Percentiles rank a stretch among this genome's conserved stretches.
phyloP scores from a whole-genome alignment of 495 filamentous ascomycete genomes.

The Tetracladium setigerum region DNA sequence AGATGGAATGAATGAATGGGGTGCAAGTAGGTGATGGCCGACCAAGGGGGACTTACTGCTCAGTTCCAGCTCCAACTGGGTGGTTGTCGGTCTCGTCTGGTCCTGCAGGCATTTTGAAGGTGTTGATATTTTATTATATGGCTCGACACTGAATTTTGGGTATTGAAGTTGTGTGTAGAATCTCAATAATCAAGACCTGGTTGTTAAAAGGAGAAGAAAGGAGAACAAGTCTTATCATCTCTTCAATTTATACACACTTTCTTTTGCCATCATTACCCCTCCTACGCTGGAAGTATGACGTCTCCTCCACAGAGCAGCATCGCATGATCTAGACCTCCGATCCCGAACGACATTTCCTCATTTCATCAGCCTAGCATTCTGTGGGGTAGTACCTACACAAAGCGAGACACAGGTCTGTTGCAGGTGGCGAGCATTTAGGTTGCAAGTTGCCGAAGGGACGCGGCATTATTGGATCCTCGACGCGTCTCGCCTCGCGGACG shows the following conservation, averaged over 20 bases:
- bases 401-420: too few species aligned
- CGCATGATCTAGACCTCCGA: too few species aligned
- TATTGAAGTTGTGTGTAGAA: background rate
- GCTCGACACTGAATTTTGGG: background rate
- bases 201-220: background rate
- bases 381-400: too few species aligned
- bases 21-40: background rate
- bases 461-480: too few species aligned
- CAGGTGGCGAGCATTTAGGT: too few species aligned
- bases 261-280: slow-evolving; percentile 10
- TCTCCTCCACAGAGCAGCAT: slow-evolving; percentile 12
- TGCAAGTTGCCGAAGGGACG: too few species aligned
- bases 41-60: slow-evolving; percentile 5
- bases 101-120: slow-evolving; percentile 21
- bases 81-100: slow-evolving; percentile 21
- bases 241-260: slow-evolving; percentile 8
- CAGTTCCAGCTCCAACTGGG: slow-evolving; percentile 13
- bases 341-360: too few species aligned
- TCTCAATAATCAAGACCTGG: background rate
- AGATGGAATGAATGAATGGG: background rate
- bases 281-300: slow-evolving; percentile 18
- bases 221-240: slow-evolving; percentile 4
- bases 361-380: too few species aligned
- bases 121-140: background rate
- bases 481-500: too few species aligned